Evolutionary conservation across 768 basidiomycete genomes (phyloP), one percentile per base, ranked within the genome.

Genomic region (Pisolithus orientalis): DNA sequence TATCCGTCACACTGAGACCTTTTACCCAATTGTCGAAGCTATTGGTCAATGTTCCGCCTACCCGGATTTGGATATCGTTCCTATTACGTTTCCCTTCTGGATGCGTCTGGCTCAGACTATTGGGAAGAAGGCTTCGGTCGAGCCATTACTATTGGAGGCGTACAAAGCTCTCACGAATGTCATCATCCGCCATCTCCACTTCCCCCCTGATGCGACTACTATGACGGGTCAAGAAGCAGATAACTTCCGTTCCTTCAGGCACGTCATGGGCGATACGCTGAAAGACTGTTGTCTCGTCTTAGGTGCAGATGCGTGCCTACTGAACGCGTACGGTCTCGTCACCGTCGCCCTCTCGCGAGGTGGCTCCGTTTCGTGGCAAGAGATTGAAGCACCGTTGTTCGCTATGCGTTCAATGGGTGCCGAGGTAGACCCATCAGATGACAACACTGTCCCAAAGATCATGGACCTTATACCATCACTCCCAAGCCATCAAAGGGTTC

Each of bases 361-460:
- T 25, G 65, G 79, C 11, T 75, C 73, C 3, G 72, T 81, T 16
- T 80, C 87, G 14, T 99, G 96, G 96, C 96, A 98, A 66, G 92
- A 92, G 65, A 84, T 99, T 46, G 96, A 99, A 65, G 96, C 96
- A 0, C 96, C 96, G 1, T 70, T 99, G 39, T 99, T 99, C 70
- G 93, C 94, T 16, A 86, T 99, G 85, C 80, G 96, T 43, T 94
- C 95, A 11, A 98, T 99, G 91, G 96, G 96, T 9, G 94, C 92
- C 5, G 87, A 94, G 68, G 79, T 98, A 24, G 90, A 97, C 61
- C 73, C 83, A 8, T 72, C 76, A 39, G 94, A 98, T 66, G 80
- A 90, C 46, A 80, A 78, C 54, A 84, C 89, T 34, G 85, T 98
- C n/a, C 94, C 94, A 2, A 91, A 92, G 66, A 94, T 98, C 62